Evolutionary conservation across 164 flowering plant species (phyloP).

Genomic region (Aristolochia californica): DNA sequence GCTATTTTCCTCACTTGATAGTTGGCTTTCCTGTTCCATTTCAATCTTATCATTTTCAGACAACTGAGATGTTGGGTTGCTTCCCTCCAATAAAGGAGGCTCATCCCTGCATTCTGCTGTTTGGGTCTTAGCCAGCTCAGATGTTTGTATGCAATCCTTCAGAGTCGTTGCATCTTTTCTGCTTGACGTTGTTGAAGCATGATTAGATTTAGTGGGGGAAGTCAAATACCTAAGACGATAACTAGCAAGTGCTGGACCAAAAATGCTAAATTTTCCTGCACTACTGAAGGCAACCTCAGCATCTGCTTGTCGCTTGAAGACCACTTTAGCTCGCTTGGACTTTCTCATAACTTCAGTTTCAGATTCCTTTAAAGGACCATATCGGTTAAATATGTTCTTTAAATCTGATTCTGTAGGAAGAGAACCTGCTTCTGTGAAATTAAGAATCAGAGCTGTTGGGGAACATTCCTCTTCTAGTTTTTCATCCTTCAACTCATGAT

Average conservation of each 20-base stretch:
- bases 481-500: slow-evolving; percentile 16
- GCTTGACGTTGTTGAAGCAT: slow-evolving; percentile 16
- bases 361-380: slow-evolving; percentile 52
- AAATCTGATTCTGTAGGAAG: slow-evolving; percentile 52
- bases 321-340: slow-evolving; percentile 54
- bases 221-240: slow-evolving; percentile 47
- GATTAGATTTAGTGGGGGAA: slow-evolving; percentile 21
- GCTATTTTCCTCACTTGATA: too few relatives aligned
- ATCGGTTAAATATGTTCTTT: slow-evolving; percentile 52
- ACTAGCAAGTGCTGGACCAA: slow-evolving; percentile 78
- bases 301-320: slow-evolving; percentile 51
- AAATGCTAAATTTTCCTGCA: slow-evolving; percentile 66
- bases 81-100: too few relatives aligned
- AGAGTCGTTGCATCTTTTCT: slow-evolving; percentile 13
- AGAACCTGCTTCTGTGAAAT: slow-evolving; percentile 45
- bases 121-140: background rate
- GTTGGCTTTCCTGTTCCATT: too few relatives aligned
- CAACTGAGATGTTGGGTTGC: too few relatives aligned
- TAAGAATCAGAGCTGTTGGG: slow-evolving; percentile 55
- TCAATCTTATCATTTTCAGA: too few relatives aligned
- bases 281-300: slow-evolving; percentile 90
- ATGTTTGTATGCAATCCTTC: background rate
- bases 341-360: slow-evolving; percentile 56
- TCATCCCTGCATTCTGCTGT: too few relatives aligned
- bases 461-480: slow-evolving; percentile 19